Conservation (phyloP, 768 basidiomycete species). For the Russula compacta region DNA sequence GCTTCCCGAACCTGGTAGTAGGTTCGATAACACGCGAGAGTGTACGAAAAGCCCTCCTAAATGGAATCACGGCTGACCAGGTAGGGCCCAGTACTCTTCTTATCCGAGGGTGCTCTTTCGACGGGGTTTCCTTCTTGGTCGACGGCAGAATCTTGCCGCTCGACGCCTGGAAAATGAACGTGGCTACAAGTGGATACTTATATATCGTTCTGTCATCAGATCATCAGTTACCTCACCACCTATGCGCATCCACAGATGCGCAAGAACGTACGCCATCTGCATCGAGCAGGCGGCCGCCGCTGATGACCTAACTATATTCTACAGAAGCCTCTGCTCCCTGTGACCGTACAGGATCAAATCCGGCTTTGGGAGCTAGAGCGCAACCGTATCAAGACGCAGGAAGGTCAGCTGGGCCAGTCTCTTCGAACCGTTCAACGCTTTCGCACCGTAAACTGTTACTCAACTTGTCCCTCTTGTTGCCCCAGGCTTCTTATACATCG, state of each 20-base stretch:
- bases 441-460: background rate
- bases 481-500: slow-evolving; percentile 79
- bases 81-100: slow-evolving; percentile 33
- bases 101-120: background rate
- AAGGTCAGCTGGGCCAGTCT: slow-evolving; percentile 48
- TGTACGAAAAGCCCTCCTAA: slow-evolving; percentile 86
- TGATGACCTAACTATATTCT: slow-evolving; percentile 3
- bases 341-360: slow-evolving; percentile 97
- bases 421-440: background rate
- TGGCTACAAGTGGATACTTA: background rate
- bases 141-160: background rate
- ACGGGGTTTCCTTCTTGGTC: background rate
- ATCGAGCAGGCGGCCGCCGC: background rate
- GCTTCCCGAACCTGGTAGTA: slow-evolving; percentile 96
- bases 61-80: slow-evolving; percentile 96
- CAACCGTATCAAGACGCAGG: slow-evolving; percentile 79
- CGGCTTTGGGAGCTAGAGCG: slow-evolving; percentile 95
- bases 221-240: slow-evolving; percentile 87
- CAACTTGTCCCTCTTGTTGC: background rate
- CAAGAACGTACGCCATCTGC: slow-evolving; percentile 56
- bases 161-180: background rate
- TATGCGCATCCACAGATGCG: slow-evolving; percentile 99
- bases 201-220: slow-evolving; percentile 38
- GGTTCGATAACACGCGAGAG: slow-evolving; percentile 93
- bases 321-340: slow-evolving; percentile 87